A percentile compares a stretch with the other conserved stretches of the same genome.
Conservation (phyloP, 2,329 filamentous ascomycete genomes). For the Aspergillus sp. region DNA sequence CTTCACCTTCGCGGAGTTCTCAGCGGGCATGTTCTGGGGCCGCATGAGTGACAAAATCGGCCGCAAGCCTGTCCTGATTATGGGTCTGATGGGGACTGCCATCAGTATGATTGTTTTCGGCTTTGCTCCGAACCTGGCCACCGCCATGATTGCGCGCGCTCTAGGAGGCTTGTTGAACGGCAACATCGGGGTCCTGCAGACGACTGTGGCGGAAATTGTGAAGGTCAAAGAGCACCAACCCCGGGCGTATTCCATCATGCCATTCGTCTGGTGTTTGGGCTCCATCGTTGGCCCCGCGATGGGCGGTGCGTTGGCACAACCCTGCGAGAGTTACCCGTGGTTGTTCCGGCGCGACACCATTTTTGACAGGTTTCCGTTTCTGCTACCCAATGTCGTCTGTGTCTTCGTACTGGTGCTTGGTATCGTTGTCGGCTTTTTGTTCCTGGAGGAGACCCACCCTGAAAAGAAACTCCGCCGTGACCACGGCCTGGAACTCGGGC, state of each 20-base stretch:
- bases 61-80: slow-evolving; percentile 83
- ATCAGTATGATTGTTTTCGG: slow-evolving; percentile 90
- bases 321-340: slow-evolving; percentile 70
- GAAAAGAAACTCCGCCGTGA: slow-evolving; percentile 71
- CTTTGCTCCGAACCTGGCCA: slow-evolving; percentile 71
- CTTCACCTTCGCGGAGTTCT: slow-evolving; percentile 93
- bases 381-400: slow-evolving; percentile 87
- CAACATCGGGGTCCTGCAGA: slow-evolving; percentile 92
- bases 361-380: slow-evolving; percentile 80
- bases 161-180: slow-evolving; percentile 88
- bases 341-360: slow-evolving; percentile 65
- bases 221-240: slow-evolving; percentile 90
- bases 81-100: slow-evolving; percentile 82
- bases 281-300: slow-evolving; percentile 89
- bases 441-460: slow-evolving; percentile 88
- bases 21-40: slow-evolving; percentile 87
- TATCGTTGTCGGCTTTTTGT: slow-evolving; percentile 69
- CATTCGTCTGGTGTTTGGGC: slow-evolving; percentile 94
- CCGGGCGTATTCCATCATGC: slow-evolving; percentile 94
- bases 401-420: slow-evolving; percentile 68
- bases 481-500: slow-evolving; percentile 65
- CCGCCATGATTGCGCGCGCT: slow-evolving; percentile 79
- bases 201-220: slow-evolving; percentile 87
- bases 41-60: slow-evolving; percentile 84
- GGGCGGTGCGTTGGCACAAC: slow-evolving; percentile 80